Base-by-base conservation (phyloP, 176 grass and related monocot genomes). In the Aegilops tauschii region DNA sequence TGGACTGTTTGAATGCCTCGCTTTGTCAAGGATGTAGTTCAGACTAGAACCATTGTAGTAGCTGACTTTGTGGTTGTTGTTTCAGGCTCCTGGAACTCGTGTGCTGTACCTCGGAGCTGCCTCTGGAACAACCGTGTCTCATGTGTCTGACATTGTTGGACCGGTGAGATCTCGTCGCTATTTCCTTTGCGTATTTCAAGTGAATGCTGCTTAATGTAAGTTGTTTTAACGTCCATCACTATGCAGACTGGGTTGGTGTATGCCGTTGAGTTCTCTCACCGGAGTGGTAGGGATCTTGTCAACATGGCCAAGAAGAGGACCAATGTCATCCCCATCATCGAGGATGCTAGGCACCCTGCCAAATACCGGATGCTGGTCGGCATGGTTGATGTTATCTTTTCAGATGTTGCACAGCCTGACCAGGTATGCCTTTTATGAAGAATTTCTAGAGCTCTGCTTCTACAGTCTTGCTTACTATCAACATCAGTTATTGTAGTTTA, bases 311-410 rank as follows among this genome's bases (percentile, higher is more conserved):
- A 95, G 86, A 98, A 98, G 84, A 85, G 91, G 74, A 98, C 96
- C 65, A 98, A 98, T 90, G 93, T 98, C 6, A 98, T 95, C 34
- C 96, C 96, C 42, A 98, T 98, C 54, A 95, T 95, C 13, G 96
- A 98, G 84, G 96, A 98, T 89, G 96, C 96, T 61, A 95, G 96
- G 68, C 92, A 98, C 77, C 96, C 92, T 1, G 93, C 92, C 0
- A 95, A 83, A 80, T 98, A 98, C 44, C 49, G 96, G 11, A 94
- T 98, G 94, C 36, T 98, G 86, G 96, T 98, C 36, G 93, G 94
- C 78, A 98, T 98, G 94, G 96, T 98, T 78, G 96, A 98, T 93
- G 93, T 94, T 50, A 92, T 98, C 80, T 98, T 98, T 85, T 98
- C 96, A 39, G 96, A 98, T 91, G 96, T 98, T 89, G 96, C 96